Base-by-base conservation (phyloP, 352 stramenopile genomes). In the Phytophthora lateralis region DNA sequence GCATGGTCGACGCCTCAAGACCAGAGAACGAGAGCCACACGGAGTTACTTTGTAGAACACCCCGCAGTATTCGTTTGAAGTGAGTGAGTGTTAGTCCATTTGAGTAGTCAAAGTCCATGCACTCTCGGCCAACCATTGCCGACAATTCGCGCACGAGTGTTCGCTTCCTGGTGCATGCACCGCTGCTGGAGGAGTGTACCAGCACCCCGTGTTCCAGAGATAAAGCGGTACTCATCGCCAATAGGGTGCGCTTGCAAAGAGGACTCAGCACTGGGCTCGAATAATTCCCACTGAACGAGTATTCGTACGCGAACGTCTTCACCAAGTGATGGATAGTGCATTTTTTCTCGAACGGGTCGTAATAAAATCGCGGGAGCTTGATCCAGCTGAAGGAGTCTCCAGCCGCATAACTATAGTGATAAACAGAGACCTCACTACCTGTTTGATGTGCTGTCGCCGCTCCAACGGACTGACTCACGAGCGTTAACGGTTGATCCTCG, bases 291-390 rank as follows among this genome's bases (percentile, higher is more conserved):
- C 88, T 47, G 29, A 87, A 91, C 4, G 76, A 78, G 34, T 82
- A 89, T 14, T 79, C 78, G 54, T 88, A 91, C 46, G 87, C 75
- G 46, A 76, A 87, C 0, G 68, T 79, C 57, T 84, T 90, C 1
- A 88, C 68, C 30, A 71, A 61, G 21, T 91, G 80, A 24, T 86
- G 78, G 27, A 91, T 59, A 7, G 77, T 69, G 32, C 73, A 85
- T 29, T 63, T 79, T 51, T 78, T 80, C 47, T 84, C 78, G 21
- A 81, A 85, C 0, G 73, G 66, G 3, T 88, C 79, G 47, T 83
- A 90, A 51, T 83, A 76, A 65, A 80, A 89, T 3, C 82, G 70
- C 51, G 79, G 76, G 45, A 87, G 51, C 61, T 87, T 88, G 17
- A 63, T 83, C 80, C 80, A 91, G 1, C 63, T 49, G 55, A 91